phyloP scores from a whole-genome alignment of 2,329 filamentous ascomycete genomes.

The Piedraia hortae region DNA sequence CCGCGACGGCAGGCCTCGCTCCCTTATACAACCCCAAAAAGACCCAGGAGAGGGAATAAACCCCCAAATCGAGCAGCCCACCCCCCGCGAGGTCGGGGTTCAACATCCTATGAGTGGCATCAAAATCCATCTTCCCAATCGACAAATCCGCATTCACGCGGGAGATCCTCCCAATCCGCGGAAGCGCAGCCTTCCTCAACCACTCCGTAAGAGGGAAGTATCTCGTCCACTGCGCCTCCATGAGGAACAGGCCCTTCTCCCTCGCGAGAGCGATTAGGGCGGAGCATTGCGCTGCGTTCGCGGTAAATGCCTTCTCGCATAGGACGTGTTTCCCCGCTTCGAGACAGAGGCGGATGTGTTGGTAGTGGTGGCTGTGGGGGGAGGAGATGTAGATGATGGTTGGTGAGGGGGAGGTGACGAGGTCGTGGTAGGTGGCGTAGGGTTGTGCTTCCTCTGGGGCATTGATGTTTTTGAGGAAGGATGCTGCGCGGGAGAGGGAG shows the following conservation, averaged over 20 bases:
- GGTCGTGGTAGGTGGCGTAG: conserved; percentile 58
- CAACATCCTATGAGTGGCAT: conserved; percentile 45
- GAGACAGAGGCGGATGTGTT: conserved; percentile 64
- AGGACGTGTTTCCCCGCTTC: conserved; percentile 67
- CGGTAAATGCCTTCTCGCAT: conserved; percentile 75
- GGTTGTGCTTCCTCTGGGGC: conserved; percentile 39
- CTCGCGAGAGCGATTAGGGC: conserved; percentile 44
- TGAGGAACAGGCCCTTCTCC: conserved; percentile 43
- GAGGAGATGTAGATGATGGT: conserved; percentile 78
- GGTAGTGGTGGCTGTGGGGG: conserved; percentile 79
- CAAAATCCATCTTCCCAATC: conserved; percentile 31
- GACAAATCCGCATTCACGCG: conserved; percentile 30
- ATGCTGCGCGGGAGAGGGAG: conserved; percentile 37
- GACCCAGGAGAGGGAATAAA: conserved; percentile 74
- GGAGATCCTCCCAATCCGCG: conserved; percentile 26
- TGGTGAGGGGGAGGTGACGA: conserved; percentile 50
- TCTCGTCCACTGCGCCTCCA: conserved; percentile 30
- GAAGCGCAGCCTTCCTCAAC: conserved; percentile 33
- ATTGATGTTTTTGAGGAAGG: conserved; percentile 44
- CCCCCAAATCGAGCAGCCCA: conserved; percentile 56
- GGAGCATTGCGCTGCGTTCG: conserved; percentile 50
- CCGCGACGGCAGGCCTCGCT: conserved; percentile 40
- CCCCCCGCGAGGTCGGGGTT: conserved; percentile 64
- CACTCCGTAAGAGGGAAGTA: conserved; percentile 66
- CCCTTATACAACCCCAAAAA: conserved; percentile 57